Base-by-base conservation (phyloP, 1,139 yeast species). In the Trichomonascaceae sp. region DNA sequence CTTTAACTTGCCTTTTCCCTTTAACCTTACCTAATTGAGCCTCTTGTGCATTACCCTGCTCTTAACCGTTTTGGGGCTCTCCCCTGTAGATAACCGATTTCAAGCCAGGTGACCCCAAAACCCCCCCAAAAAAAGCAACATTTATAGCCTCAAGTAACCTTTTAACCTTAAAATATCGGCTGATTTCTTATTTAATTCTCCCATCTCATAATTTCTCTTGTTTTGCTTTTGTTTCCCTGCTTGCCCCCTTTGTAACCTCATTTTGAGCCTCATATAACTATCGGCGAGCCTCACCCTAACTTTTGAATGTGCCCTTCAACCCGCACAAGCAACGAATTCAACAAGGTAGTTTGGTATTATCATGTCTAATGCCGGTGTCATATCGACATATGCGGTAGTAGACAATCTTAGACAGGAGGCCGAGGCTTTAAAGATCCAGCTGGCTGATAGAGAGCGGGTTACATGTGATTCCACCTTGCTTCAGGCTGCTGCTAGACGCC, bases 391-490 rank as follows among this genome's bases (percentile, higher is more conserved):
- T 36, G 17, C 30, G 2, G 32, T 49, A 13, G 52, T 50, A 8
- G 36, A 38, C 3, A n/a, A 36, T 7, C 43, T 50, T 15, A 30
- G 45, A 15, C 27, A 44, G 39, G 66, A 63, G 46, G 53, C 60
- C 2, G 64, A 63, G 38, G 56, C 57, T 9, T 53, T 63, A 13
- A 55, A 60, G 32, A 54, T 55, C 13, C 62, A 60, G 50, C 57
- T 63, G 46, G 50, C 55, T 3, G 53, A 54, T 24, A 49, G 55
- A 17, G 57, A 58, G 50, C 51, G 55, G 22, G 56, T 58, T 43
- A 52, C 53, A 12, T 54, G 57, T 58, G 65, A 63, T 51, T 56
- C 66, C n/a, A 57, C 60, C 15, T 45, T 63, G 38, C 54, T 60
- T 2, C 56, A 58, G 30, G 54, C 59, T 6, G 60, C 63, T 1